Percentiles rank a stretch among this genome's conserved stretches.
Evolutionary conservation across 2,329 filamentous ascomycete genomes (phyloP).

Genomic region (Metarhizium anisopliae): DNA sequence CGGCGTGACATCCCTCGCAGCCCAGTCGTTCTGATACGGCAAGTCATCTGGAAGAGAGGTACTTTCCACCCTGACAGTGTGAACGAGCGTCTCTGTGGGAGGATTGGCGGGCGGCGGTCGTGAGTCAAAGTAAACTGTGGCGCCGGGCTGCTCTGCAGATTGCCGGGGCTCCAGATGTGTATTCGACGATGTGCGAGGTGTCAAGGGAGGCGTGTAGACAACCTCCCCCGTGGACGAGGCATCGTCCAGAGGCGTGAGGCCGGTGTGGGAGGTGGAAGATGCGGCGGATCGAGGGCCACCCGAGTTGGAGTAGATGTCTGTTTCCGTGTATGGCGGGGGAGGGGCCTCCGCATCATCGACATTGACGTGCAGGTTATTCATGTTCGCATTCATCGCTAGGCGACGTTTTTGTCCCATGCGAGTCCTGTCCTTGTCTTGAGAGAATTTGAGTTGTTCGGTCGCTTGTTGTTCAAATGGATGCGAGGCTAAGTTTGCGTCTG

Average conservation of each 20-base stretch:
- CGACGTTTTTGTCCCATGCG: background rate
- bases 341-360: slow-evolving; percentile 29
- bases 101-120: slow-evolving; percentile 21
- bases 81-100: slow-evolving; percentile 17
- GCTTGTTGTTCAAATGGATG: background rate
- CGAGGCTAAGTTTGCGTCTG: background rate
- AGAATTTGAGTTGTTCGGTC: background rate
- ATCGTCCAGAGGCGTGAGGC: slow-evolving; percentile 20
- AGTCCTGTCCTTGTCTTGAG: background rate
- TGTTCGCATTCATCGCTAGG: slow-evolving; percentile 9
- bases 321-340: slow-evolving; percentile 50
- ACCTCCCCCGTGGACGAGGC: slow-evolving; percentile 34
- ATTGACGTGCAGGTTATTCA: slow-evolving; percentile 11
- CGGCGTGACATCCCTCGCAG: slow-evolving; percentile 33
- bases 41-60: slow-evolving; percentile 32
- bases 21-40: slow-evolving; percentile 31
- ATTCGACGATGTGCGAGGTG: slow-evolving; percentile 26
- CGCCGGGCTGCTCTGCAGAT: slow-evolving; percentile 8
- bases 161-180: slow-evolving; percentile 2
- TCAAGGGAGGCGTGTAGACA: slow-evolving; percentile 40
- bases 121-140: slow-evolving; percentile 34
- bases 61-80: slow-evolving; percentile 25
- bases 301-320: slow-evolving; percentile 42
- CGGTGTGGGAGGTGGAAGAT: slow-evolving; percentile 13
- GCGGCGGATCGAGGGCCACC: slow-evolving; percentile 17